These are phyloP conservation scores for Wickerhamomyces bovis DNA, from an alignment of 805 yeast genomes.

Conservation along the genomic window DNA sequence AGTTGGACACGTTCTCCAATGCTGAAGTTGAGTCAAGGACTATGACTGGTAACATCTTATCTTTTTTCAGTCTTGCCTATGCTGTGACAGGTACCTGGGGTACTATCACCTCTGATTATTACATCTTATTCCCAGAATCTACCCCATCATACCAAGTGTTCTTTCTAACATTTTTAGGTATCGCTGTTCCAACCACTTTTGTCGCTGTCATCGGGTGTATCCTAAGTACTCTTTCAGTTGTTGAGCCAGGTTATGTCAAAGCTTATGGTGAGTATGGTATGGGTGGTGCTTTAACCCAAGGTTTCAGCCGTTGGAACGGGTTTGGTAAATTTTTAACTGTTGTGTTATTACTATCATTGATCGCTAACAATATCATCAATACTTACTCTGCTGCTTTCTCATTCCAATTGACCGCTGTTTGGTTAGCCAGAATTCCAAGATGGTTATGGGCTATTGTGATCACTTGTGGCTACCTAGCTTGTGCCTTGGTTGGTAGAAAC, in stretches of 20 bases:
- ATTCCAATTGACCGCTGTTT: constrained; percentile 55
- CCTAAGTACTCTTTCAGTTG: constrained; percentile 60
- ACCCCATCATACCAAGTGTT: constrained; percentile 53
- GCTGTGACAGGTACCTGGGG: constrained; percentile 89
- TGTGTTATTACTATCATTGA: constrained; percentile 63
- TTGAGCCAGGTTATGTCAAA: constrained; percentile 48
- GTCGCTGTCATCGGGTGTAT: constrained; percentile 71
- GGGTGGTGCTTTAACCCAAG: constrained; percentile 67
- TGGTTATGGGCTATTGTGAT: constrained; percentile 68
- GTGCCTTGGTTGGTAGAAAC: constrained; percentile 71
- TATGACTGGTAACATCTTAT: constrained; percentile 59
- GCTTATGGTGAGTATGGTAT: constrained; percentile 56
- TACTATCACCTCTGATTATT: constrained; percentile 79
- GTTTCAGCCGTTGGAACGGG: constrained; percentile 65
- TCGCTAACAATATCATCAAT: constrained; percentile 78
- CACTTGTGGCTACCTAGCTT: constrained; percentile 57
- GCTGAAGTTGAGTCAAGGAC: constrained; percentile 30
- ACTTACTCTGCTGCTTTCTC: constrained; percentile 78
- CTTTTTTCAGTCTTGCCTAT: constrained; percentile 67
- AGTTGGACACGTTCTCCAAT: constrained; percentile 28
- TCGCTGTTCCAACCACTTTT: constrained; percentile 64
- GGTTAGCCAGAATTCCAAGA: constrained; percentile 61
- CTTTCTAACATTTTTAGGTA: constrained; percentile 57
- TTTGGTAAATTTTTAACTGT: constrained; percentile 73
- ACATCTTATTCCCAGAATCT: constrained; percentile 70